phyloP scores from a whole-genome alignment of 805 yeast species.

The Starmera dryadoides region DNA sequence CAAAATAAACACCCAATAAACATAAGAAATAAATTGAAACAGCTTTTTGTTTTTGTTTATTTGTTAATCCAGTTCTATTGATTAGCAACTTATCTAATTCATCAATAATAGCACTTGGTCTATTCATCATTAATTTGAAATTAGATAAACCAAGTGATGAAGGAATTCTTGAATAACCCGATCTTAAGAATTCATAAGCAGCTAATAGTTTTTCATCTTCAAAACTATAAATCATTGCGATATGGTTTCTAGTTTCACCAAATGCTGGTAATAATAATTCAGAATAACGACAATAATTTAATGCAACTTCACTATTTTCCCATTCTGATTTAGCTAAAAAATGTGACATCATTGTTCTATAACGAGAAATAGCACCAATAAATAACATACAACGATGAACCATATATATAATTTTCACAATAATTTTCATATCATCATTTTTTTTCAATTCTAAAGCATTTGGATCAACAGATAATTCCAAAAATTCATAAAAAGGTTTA shows the following conservation, averaged over 20 bases:
- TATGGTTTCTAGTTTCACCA: constrained; percentile 59
- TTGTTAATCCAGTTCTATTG: constrained; percentile 3
- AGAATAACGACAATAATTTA: constrained; percentile 44
- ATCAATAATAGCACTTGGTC: constrained; percentile 22
- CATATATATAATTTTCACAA: constrained; percentile 29
- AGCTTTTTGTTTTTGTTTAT: constrained; percentile 10
- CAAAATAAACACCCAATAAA: constrained; percentile 34
- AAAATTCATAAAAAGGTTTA: constrained; percentile 6
- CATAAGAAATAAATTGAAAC: constrained; percentile 22
- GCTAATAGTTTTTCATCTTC: constrained; percentile 18
- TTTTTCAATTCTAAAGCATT: constrained; percentile 6
- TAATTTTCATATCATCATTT: constrained; percentile 6
- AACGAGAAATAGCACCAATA: constrained; percentile 54
- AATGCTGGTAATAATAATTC: constrained; percentile 55
- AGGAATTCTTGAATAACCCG: constrained; percentile 34
- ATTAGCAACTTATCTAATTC: constrained; percentile 19
- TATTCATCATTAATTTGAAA: constrained; percentile 25
- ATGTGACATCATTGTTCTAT: constrained; percentile 33
- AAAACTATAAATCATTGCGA: constrained; percentile 48
- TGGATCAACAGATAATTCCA: constrained; percentile 4
- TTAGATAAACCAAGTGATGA: constrained; percentile 31
- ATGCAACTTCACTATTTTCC: constrained; percentile 35
- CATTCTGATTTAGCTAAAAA: constrained; percentile 26
- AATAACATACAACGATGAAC: constrained; percentile 43
- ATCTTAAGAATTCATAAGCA: constrained; percentile 36